A percentile compares a stretch with the other conserved stretches of the same genome.
phyloP scores from a whole-genome alignment of 352 stramenopile species.

The Peronospora destructor region DNA sequence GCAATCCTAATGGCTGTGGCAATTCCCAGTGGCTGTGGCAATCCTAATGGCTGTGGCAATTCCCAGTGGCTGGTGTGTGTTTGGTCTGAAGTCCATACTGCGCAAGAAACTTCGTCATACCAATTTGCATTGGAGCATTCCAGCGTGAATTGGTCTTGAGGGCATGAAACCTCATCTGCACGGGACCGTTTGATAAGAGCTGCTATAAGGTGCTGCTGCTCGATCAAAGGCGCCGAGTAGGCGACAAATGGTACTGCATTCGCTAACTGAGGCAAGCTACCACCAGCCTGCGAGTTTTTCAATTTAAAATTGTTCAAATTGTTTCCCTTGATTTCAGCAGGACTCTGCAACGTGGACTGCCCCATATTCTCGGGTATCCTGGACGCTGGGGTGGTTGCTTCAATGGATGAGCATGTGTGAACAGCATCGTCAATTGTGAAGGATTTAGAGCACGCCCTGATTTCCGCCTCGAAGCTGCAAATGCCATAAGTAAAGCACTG shows the following conservation, averaged over 20 bases:
- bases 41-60: conserved; percentile 20
- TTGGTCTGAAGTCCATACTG: conserved; percentile 4
- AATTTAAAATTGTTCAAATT: too few species aligned
- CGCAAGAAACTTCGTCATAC: conserved; percentile 1
- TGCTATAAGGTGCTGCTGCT: conserved; percentile 5
- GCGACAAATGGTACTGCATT: conserved; percentile 8
- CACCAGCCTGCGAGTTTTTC: not conserved
- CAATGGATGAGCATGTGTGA: not conserved
- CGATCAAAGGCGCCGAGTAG: not conserved
- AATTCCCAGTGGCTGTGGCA: conserved; percentile 17
- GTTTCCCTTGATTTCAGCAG: not conserved
- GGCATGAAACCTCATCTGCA: not conserved
- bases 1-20: too few species aligned
- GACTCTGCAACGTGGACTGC: too few species aligned
- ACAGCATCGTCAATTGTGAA: not conserved
- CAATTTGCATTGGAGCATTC: not conserved
- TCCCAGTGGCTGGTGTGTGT: conserved; percentile 11
- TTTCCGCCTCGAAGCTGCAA: not conserved
- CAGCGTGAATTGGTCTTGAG: conserved; percentile 6
- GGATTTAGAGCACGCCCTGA: not conserved
- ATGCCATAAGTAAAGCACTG: not conserved
- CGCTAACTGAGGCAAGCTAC: not conserved
- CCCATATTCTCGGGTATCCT: not conserved
- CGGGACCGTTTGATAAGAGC: conserved; percentile 1
- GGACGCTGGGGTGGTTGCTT: not conserved